Conservation (phyloP, 495 filamentous ascomycete species). For the Penicillium psychrofluorescens region DNA sequence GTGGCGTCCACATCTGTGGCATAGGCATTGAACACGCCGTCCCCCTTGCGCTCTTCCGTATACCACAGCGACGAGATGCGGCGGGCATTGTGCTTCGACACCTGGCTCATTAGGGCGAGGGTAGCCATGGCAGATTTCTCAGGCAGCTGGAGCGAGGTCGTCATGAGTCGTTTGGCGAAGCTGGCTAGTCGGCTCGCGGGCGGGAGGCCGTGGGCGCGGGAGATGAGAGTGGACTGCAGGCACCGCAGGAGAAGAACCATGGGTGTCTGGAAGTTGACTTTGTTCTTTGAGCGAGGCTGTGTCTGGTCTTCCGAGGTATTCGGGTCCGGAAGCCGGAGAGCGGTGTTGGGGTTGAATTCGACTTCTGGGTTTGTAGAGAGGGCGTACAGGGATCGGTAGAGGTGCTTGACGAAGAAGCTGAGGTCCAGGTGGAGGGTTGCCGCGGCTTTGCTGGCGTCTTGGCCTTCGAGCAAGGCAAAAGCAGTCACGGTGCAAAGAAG, state of each 20-base stretch:
- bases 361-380: slow-evolving; percentile 77
- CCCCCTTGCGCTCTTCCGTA: slow-evolving; percentile 85
- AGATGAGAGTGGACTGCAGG: slow-evolving; percentile 62
- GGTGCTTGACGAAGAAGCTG: slow-evolving; percentile 87
- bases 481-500: slow-evolving; percentile 95
- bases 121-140: slow-evolving; percentile 80
- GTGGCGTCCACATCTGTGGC: slow-evolving; percentile 61
- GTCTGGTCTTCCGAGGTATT: slow-evolving; percentile 28
- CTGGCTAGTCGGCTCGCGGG: slow-evolving; percentile 73
- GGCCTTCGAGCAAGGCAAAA: slow-evolving; percentile 85
- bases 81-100: slow-evolving; percentile 62
- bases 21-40: slow-evolving; percentile 55
- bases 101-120: slow-evolving; percentile 63
- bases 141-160: slow-evolving; percentile 72
- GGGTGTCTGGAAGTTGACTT: slow-evolving; percentile 88
- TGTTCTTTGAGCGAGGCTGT: slow-evolving; percentile 38
- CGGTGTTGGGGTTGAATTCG: slow-evolving; percentile 69
- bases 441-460: slow-evolving; percentile 64
- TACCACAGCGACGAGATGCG: slow-evolving; percentile 71
- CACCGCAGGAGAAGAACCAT: slow-evolving; percentile 84
- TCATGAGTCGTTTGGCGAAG: slow-evolving; percentile 88
- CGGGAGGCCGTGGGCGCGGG: slow-evolving; percentile 47
- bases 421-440: slow-evolving; percentile 73
- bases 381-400: slow-evolving; percentile 74
- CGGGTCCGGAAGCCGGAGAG: slow-evolving; percentile 73